Evolutionary conservation across 2,329 filamentous ascomycete genomes (phyloP), one percentile per base, ranked within the genome.

Genomic region (Trichophyton simii): DNA sequence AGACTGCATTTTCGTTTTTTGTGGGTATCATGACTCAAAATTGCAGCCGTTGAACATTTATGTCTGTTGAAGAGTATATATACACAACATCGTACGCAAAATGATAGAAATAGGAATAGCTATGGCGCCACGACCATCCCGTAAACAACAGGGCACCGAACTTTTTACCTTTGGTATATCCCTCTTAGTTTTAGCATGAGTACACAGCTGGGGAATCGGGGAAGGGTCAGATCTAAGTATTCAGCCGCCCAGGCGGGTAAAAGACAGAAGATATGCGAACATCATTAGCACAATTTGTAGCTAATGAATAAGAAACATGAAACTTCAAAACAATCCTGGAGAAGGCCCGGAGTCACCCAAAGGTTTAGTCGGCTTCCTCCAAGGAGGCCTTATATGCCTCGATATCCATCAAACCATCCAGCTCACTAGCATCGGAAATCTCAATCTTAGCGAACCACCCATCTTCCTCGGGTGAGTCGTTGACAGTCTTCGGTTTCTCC

Each of bases 361-460:
- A 15, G 15, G 31, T 20, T 55, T 36, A 55, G 34, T 55, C 70
- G 67, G 82, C 79, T 68, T 82, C 80, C 22, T 85, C 88, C 72
- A 91, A 91, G 44, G 67, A 67, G 59, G 80, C 79, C 77, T 86
- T 86, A 78, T 99, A 97, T 66, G 83, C 85, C 69, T 86, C 83
- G 64, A 79, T 80, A 71, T 85, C 86, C 88, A 97, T 89, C 71
- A 96, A 79, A 9, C 72, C 76, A 65, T 95, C 87, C 67, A 91
- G 73, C 76, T 94, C 87, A 72, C 83, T 79, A 65, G 78, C 73
- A 72, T 90, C 87, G 65, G 78, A 80, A 57, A 97, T 80, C 76
- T 88, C 81, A 65, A 97, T 85, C 83, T 89, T 92, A 61, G 87
- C 91, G 72, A 99, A 87, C 94, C 94, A 99, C 65, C 89, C 92